Conservation (phyloP, 805 yeast genomes). For the Clavispora phyllophila region DNA sequence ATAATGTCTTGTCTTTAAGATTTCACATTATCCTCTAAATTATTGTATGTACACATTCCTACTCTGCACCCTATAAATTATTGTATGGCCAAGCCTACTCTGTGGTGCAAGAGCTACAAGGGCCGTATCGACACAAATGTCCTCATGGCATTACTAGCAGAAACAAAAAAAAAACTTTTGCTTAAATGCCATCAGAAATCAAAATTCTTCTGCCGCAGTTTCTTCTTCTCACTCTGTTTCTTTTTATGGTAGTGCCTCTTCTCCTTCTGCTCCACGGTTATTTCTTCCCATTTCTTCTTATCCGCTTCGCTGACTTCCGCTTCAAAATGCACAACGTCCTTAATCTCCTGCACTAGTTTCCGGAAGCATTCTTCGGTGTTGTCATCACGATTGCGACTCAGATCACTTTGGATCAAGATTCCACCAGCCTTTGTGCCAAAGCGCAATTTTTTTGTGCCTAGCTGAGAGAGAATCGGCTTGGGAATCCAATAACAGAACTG, state of each 20-base stretch:
- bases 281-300: conserved; percentile 46
- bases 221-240: conserved; percentile 35
- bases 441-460: conserved; percentile 36
- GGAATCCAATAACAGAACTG: conserved; percentile 56
- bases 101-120: too few species aligned
- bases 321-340: conserved; percentile 40
- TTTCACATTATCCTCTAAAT: too few species aligned
- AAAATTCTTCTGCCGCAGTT: conserved; percentile 29
- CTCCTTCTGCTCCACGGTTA: conserved; percentile 27
- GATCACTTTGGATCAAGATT: conserved; percentile 57
- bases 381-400: conserved; percentile 50
- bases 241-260: conserved; percentile 30
- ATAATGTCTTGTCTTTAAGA: too few species aligned
- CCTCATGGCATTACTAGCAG: too few species aligned
- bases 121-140: too few species aligned
- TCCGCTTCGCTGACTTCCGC: conserved; percentile 45
- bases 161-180: too few species aligned
- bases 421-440: conserved; percentile 54
- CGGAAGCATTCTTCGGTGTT: conserved; percentile 55
- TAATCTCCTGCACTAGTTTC: conserved; percentile 54
- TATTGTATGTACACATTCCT: too few species aligned
- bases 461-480: conserved; percentile 37
- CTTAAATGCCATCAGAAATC: conserved; percentile 17
- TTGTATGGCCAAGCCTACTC: too few species aligned
- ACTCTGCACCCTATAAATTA: too few species aligned